Percentiles rank a stretch among this genome's conserved stretches.
These are phyloP conservation scores for Metschnikowia drakensbergensis DNA, from an alignment of 805 yeast genomes.

Conservation along the genomic window DNA sequence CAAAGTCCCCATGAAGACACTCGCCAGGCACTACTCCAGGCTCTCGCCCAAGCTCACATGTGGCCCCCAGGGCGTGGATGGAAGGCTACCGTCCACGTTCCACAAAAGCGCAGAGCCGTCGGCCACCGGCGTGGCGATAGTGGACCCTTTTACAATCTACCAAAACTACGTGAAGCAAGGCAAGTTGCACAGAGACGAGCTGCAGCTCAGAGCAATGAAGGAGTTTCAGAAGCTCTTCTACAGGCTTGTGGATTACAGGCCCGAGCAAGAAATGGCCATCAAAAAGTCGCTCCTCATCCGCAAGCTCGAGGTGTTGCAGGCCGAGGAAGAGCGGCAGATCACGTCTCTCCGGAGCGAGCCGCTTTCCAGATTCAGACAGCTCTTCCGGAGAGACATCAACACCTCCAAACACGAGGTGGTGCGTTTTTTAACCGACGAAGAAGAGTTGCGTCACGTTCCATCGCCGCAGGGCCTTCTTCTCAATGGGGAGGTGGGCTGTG, in stretches of 20 bases:
- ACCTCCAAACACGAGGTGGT: slow-evolving; percentile 39
- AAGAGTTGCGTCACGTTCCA: slow-evolving; percentile 48
- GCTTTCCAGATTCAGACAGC: slow-evolving; percentile 7
- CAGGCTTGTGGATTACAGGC: slow-evolving; percentile 56
- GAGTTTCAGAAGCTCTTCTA: slow-evolving; percentile 59
- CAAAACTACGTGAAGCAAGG: slow-evolving; percentile 52
- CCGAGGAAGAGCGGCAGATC: slow-evolving; percentile 20
- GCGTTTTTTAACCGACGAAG: slow-evolving; percentile 54
- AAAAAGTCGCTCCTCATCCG: slow-evolving; percentile 39
- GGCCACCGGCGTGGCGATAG: slow-evolving; percentile 35
- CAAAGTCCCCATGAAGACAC: no score
- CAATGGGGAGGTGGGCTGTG: slow-evolving; percentile 70
- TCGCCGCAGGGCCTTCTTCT: slow-evolving; percentile 64
- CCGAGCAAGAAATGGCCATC: slow-evolving; percentile 46
- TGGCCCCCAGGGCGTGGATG: slow-evolving; percentile 40
- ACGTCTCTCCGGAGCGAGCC: slow-evolving; percentile 16
- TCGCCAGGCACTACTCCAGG: background rate
- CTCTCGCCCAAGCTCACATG: slow-evolving; percentile 5
- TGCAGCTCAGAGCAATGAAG: slow-evolving; percentile 59
- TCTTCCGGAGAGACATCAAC: slow-evolving; percentile 30
- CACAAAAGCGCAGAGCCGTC: background rate
- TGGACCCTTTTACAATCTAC: slow-evolving; percentile 62
- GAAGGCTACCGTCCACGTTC: slow-evolving; percentile 26
- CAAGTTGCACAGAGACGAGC: slow-evolving; percentile 48
- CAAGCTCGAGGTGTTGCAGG: slow-evolving; percentile 33